These are phyloP conservation scores for Tolypocladium tropicale DNA, from an alignment of 2,329 filamentous ascomycete species.

Conservation along the genomic window DNA sequence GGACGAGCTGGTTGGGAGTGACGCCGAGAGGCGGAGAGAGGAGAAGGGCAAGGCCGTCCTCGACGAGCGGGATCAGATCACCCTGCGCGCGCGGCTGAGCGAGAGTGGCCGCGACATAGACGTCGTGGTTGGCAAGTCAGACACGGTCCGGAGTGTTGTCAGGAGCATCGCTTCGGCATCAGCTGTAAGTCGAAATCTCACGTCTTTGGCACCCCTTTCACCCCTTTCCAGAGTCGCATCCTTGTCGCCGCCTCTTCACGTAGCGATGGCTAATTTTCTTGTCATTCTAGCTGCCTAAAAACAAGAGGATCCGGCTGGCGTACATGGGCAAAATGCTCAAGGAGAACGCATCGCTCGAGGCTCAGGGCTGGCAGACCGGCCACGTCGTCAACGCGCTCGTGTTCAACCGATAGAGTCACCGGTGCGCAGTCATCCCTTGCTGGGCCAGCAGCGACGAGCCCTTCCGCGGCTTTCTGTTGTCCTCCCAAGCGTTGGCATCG, in stretches of 20 bases:
- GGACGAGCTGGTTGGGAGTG: constrained; percentile 16
- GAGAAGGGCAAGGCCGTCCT: constrained; percentile 50
- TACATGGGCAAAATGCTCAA: constrained; percentile 76
- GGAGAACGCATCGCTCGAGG: constrained; percentile 52
- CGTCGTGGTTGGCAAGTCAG: constrained; percentile 44
- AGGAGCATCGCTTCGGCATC: constrained; percentile 41
- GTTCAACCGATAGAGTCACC: constrained; percentile 32
- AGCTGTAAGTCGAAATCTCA: constrained; percentile 4
- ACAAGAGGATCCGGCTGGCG: constrained; percentile 56
- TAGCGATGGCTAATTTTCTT: background rate
- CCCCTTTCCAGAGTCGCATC: background rate
- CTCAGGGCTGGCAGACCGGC: constrained; percentile 66
- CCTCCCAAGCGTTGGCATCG: background rate
- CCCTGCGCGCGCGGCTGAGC: constrained; percentile 53
- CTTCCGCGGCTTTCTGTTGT: background rate
- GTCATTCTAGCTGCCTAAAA: constrained; percentile 39
- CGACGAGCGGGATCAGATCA: constrained; percentile 43
- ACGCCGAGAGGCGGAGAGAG: constrained; percentile 32
- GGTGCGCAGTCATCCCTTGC: background rate
- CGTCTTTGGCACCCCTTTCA: background rate
- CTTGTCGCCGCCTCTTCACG: background rate
- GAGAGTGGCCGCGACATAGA: constrained; percentile 55
- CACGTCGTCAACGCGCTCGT: constrained; percentile 72
- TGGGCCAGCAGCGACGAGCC: background rate
- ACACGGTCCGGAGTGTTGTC: constrained; percentile 55